These are phyloP conservation scores for Peniophora sp. DNA, from an alignment of 1,284 basidiomycete species.

Conservation along the genomic window DNA sequence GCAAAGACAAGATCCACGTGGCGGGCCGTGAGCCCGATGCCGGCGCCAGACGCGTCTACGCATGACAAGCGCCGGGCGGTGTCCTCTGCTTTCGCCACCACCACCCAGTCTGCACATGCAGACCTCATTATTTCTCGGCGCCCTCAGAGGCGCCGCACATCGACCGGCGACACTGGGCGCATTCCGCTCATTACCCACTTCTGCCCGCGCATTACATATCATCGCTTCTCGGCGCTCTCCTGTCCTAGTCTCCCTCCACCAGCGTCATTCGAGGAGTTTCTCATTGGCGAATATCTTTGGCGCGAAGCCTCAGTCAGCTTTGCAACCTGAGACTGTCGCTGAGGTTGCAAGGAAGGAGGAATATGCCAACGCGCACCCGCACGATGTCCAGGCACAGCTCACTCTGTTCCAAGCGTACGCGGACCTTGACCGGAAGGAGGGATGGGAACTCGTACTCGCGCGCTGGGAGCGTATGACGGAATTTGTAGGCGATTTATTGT, in stretches of 20 bases:
- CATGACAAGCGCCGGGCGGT: no score
- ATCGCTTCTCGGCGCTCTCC: background rate
- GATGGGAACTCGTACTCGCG: conserved; percentile 61
- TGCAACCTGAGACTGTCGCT: conserved; percentile 58
- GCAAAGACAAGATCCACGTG: background rate
- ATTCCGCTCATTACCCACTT: no score
- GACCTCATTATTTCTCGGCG: no score
- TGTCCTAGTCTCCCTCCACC: background rate
- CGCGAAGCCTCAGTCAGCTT: conserved; percentile 35
- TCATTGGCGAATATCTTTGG: conserved; percentile 46
- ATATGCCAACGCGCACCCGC: conserved; percentile 62
- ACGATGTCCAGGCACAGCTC: conserved; percentile 61
- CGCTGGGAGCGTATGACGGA: conserved; percentile 77
- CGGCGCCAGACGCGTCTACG: background rate
- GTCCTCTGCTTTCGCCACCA: background rate
- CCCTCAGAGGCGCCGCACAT: no score
- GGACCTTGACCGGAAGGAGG: conserved; percentile 55
- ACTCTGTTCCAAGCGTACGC: conserved; percentile 60
- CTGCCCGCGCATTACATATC: background rate
- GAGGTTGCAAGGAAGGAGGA: conserved; percentile 65
- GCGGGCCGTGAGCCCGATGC: background rate
- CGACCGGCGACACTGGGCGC: no score
- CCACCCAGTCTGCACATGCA: background rate
- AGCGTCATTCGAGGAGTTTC: conserved; percentile 21
- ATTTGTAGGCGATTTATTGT: conserved; percentile 49